Evolutionary conservation across 345 rosid species (phyloP).

Genomic region (Salix koriyanagi): DNA sequence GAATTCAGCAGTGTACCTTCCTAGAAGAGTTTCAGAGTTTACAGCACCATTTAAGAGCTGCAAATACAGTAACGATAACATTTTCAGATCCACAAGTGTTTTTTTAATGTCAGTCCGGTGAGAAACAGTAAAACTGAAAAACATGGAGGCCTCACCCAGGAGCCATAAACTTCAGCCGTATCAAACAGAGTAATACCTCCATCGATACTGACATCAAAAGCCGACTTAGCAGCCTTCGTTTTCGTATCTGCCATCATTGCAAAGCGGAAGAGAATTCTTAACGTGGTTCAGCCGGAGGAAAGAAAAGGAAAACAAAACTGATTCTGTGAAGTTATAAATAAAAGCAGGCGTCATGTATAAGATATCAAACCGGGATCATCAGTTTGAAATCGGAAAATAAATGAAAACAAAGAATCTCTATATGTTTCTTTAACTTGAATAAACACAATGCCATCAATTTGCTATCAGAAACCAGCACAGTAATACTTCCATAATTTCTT

Average conservation of each 20-base stretch:
- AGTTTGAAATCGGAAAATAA: too few relatives aligned
- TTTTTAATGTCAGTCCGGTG: neutral
- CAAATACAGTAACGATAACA: neutral
- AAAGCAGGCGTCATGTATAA: too few relatives aligned
- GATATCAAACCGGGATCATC: too few relatives aligned
- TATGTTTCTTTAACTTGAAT: too few relatives aligned
- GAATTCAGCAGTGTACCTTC: conserved; percentile 46
- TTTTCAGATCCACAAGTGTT: too few relatives aligned
- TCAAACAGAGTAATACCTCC: conserved; percentile 75
- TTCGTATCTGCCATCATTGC: conserved; percentile 53
- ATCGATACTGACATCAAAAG: conserved; percentile 70
- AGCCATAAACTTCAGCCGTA: conserved; percentile 93
- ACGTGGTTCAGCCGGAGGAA: too few relatives aligned
- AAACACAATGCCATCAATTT: too few relatives aligned
- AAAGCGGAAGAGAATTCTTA: neutral
- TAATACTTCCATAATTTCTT: too few relatives aligned
- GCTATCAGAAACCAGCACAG: too few relatives aligned
- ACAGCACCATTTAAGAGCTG: conserved; percentile 72
- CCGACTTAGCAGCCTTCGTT: conserved; percentile 75
- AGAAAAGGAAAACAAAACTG: too few relatives aligned
- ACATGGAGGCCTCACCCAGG: conserved; percentile 41
- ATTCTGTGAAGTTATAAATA: neutral
- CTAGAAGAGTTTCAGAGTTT: conserved; percentile 77
- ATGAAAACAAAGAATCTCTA: too few relatives aligned
- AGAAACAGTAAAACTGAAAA: neutral